Evolutionary conservation across 2,329 filamentous ascomycete genomes (phyloP).

Genomic region (Botryosphaeria dothidea): DNA sequence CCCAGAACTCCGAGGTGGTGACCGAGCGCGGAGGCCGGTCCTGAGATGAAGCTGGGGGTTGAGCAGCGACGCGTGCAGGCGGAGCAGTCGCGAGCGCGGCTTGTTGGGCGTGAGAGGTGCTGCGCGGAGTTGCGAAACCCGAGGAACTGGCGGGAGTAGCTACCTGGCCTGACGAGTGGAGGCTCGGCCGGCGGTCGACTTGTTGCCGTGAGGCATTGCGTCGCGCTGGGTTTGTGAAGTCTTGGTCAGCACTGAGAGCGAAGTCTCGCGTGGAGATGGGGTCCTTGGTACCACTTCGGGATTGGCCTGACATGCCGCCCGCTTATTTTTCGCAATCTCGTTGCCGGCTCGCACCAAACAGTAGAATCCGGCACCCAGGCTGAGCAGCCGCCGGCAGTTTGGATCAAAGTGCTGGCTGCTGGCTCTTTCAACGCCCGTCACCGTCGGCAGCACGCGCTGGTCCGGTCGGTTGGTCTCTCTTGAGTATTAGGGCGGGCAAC

Average conservation of each 20-base stretch:
- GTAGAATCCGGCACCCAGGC: background rate
- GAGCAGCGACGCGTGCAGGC: background rate
- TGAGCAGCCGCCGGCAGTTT: background rate
- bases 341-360: conserved; percentile 1
- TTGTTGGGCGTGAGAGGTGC: background rate
- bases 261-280: background rate
- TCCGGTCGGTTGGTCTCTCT: background rate
- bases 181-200: background rate
- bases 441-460: background rate
- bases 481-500: conserved; percentile 8
- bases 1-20: conserved; percentile 30
- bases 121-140: conserved; percentile 1
- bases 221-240: background rate
- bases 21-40: background rate
- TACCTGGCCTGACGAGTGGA: conserved; percentile 4
- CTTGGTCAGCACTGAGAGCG: conserved; percentile 2
- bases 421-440: background rate
- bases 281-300: background rate
- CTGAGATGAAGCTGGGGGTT: background rate
- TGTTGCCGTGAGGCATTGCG: background rate
- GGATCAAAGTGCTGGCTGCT: background rate
- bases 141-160: background rate
- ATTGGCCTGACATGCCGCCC: conserved; percentile 5
- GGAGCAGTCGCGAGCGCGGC: background rate
- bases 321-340: background rate